Evolutionary conservation across 83 land plant species (phyloP).

Genomic region (Thuja plicata): DNA sequence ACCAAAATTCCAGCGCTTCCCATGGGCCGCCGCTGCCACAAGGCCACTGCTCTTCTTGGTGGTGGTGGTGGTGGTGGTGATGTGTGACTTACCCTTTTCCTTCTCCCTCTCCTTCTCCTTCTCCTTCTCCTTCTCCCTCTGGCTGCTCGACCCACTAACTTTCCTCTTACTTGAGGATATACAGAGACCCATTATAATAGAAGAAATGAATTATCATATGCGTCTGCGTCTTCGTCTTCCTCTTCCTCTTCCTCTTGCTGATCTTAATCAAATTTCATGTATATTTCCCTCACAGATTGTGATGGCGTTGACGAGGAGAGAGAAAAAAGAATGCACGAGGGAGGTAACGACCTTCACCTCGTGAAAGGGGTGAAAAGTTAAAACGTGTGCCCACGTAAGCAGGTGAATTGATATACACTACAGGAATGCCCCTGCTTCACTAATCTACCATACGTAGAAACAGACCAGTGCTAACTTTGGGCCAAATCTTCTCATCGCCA

Average conservation of each 20-base stretch:
- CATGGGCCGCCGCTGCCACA: constrained; percentile 48
- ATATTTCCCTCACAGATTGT: too few relatives aligned
- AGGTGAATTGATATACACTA: too few relatives aligned
- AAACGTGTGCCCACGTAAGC: too few relatives aligned
- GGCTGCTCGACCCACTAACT: constrained; percentile 13
- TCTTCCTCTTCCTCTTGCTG: neutral
- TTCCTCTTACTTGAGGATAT: constrained; percentile 4
- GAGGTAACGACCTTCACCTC: too few relatives aligned
- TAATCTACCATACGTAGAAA: too few relatives aligned
- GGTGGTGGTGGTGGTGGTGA: neutral
- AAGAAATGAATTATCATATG: neutral
- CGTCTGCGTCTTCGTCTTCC: neutral
- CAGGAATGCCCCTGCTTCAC: too few relatives aligned
- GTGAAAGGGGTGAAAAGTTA: too few relatives aligned
- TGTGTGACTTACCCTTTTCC: constrained; percentile 13
- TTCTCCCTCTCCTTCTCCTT: constrained; percentile 4
- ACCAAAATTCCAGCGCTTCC: constrained; percentile 88
- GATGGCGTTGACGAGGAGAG: too few relatives aligned
- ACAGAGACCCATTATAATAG: neutral
- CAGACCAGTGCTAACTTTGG: too few relatives aligned
- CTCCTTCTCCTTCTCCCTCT: constrained; percentile 18
- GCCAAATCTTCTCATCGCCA: too few relatives aligned
- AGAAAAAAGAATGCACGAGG: too few relatives aligned
- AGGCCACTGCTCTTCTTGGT: constrained; percentile 9
- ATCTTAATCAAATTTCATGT: too few relatives aligned